phyloP scores from a whole-genome alignment of 129 eudicot genomes.

The Pseudognaphalium luteoalbum region DNA sequence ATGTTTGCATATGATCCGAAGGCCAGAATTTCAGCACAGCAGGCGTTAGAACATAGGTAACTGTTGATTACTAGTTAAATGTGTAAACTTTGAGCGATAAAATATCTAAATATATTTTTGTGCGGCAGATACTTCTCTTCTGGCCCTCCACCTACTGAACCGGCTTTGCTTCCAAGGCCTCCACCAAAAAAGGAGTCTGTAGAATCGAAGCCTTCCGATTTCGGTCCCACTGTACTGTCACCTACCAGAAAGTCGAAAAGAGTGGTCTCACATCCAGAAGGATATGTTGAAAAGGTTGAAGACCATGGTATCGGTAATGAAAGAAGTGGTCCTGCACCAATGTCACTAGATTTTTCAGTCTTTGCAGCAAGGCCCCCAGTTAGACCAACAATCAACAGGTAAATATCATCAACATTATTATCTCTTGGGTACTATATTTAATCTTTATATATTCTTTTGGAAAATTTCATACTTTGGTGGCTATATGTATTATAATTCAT shows the following conservation, averaged over 20 bases:
- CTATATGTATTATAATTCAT: background rate
- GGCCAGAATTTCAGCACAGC: conserved; percentile 86
- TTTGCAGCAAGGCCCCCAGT: conserved; percentile 67
- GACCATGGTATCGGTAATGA: conserved; percentile 71
- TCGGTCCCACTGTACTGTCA: conserved; percentile 72
- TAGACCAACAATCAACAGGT: conserved; percentile 99
- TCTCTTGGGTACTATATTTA: too few relatives aligned
- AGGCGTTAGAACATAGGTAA: conserved; percentile 95
- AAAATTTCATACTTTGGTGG: background rate
- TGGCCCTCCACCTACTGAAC: conserved; percentile 87
- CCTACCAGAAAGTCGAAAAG: conserved; percentile 92
- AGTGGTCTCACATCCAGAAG: conserved; percentile 83
- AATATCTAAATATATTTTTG: background rate
- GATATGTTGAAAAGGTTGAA: conserved; percentile 56
- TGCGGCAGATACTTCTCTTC: conserved; percentile 74
- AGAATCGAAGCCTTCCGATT: conserved; percentile 53
- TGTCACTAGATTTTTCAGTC: conserved; percentile 88
- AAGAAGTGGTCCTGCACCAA: conserved; percentile 70
- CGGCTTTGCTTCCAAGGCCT: conserved; percentile 83
- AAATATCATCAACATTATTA: conserved; percentile 17
- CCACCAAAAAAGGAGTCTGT: conserved; percentile 67
- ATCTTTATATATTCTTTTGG: too few relatives aligned
- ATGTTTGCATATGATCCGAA: conserved; percentile 96
- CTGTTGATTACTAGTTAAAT: background rate
- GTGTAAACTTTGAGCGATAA: background rate